Evolutionary conservation across 768 basidiomycete genomes (phyloP), one percentile per base, ranked within the genome.

Genomic region (Calvatia gigantea): DNA sequence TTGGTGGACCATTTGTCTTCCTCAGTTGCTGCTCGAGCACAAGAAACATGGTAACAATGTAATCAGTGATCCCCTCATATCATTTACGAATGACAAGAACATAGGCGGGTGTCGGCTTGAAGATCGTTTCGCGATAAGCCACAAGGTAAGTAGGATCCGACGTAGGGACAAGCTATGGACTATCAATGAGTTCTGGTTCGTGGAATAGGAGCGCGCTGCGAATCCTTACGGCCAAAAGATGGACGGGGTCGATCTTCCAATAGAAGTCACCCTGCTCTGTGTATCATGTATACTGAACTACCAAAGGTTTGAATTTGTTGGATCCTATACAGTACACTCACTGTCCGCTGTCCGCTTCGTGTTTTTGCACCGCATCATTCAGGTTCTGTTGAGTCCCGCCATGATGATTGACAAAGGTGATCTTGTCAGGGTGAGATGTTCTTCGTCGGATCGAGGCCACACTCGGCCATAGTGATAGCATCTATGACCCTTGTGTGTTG

Each of bases 401-500:
- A 12, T 37, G 35, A 37, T 12, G 35, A 12, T 11, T n/a, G n/a
- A 4, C n/a, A 12, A 37, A 37, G 2, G n/a, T n/a, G n/a, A 37
- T 37, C 35, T 37, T 37, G 35, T 37, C 35, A 11, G 12, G 12
- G 12, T 37, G 12, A n/a, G n/a, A 37, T 4, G 8, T 37, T 37
- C 35, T 37, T n/a, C 35, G 12, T n/a, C n/a, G 35, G 12, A 37
- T 37, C 11, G 8, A 37, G 12, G 35, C 35, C 35, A 37, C n/a
- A 37, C n/a, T 37, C 35, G 12, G 35, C n/a, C 12, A 11, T n/a
- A n/a, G 35, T 37, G 11, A 12, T 37, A 9, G 35, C 11, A 37
- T 37, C 35, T n/a, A 37, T 12, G 11, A 37, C n/a, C 35, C 11
- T 56, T 0, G 65, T 67, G 12, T 51, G 52, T 14, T 52, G 51